Evolutionary conservation across 148 eudicot genomes (phyloP).

Genomic region (Spergularia bocconei): DNA sequence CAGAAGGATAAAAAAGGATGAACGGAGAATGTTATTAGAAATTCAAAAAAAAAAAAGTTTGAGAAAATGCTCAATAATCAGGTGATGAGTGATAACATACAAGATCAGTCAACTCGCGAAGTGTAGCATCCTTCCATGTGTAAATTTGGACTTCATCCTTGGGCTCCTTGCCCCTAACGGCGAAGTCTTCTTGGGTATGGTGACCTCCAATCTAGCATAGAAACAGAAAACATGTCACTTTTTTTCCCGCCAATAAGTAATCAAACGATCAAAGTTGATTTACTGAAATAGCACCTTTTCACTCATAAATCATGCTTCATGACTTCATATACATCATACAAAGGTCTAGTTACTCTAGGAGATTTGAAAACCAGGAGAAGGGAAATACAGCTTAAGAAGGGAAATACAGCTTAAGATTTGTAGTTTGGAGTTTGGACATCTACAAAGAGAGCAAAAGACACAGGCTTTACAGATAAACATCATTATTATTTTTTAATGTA

Average conservation of each 20-base stretch:
- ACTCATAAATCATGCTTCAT: too few relatives aligned
- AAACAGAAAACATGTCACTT: not conserved
- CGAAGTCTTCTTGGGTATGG: constrained; percentile 73
- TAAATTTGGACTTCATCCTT: constrained; percentile 98
- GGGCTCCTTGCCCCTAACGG: constrained; percentile 90
- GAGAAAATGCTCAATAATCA: not conserved
- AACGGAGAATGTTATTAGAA: not conserved
- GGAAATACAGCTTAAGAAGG: too few relatives aligned
- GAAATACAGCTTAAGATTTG: too few relatives aligned
- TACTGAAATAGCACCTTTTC: too few relatives aligned
- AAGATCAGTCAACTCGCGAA: constrained; percentile 92
- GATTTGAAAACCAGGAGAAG: too few relatives aligned
- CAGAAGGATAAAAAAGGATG: not conserved
- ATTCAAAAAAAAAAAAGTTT: not conserved
- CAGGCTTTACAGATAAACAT: not conserved
- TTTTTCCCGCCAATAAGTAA: too few relatives aligned
- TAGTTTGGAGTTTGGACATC: too few relatives aligned
- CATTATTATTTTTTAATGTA: not conserved
- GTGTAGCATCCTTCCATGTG: constrained; percentile 98
- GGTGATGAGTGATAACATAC: constrained; percentile 35
- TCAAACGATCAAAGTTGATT: too few relatives aligned
- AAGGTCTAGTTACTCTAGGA: too few relatives aligned
- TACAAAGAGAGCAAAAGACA: not conserved
- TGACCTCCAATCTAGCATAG: constrained; percentile 71
- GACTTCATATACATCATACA: too few relatives aligned